Evolutionary conservation across 345 rosid genomes (phyloP).

Genomic region (Hypericum perforatum): DNA sequence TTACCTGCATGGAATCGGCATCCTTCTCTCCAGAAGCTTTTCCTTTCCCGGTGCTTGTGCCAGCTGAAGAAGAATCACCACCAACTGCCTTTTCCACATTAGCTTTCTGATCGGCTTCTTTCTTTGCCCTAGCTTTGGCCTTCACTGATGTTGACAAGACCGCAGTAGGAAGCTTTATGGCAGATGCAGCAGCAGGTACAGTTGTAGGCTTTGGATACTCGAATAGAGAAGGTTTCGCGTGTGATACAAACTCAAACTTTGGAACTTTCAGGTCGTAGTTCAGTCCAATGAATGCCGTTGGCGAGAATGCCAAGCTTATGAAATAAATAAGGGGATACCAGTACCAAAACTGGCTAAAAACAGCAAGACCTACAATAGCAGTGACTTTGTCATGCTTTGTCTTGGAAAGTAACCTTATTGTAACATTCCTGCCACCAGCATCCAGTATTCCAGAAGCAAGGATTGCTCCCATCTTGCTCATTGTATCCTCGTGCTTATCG

Average conservation of each 20-base stretch:
- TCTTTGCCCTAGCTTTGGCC: constrained; percentile 97
- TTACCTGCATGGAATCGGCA: constrained; percentile 91
- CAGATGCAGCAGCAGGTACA: constrained; percentile 65
- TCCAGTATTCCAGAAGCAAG: constrained; percentile 95
- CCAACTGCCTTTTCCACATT: constrained; percentile 55
- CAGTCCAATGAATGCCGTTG: constrained; percentile 89
- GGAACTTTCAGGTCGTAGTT: constrained; percentile 94
- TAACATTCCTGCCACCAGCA: constrained; percentile 99
- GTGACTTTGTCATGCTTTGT: constrained; percentile 92
- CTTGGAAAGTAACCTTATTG: constrained; percentile 86
- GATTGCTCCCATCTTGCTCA: constrained; percentile 99
- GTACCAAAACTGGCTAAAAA: constrained; percentile 98
- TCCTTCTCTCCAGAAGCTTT: constrained; percentile 68
- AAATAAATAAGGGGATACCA: constrained; percentile 98
- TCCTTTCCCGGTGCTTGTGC: constrained; percentile 47
- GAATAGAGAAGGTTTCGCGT: constrained; percentile 86
- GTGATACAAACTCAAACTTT: constrained; percentile 82
- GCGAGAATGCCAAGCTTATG: constrained; percentile 85
- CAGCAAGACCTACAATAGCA: constrained; percentile 95
- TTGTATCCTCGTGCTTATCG: constrained; percentile 96
- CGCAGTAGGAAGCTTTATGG: constrained; percentile 92
- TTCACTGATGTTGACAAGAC: constrained; percentile 92
- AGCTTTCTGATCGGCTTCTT: constrained; percentile 92
- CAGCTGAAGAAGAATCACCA: constrained; percentile 35
- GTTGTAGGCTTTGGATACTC: constrained; percentile 95